Conservation (phyloP, 1,139 yeast species). For the Candida pseudocylindracea region DNA sequence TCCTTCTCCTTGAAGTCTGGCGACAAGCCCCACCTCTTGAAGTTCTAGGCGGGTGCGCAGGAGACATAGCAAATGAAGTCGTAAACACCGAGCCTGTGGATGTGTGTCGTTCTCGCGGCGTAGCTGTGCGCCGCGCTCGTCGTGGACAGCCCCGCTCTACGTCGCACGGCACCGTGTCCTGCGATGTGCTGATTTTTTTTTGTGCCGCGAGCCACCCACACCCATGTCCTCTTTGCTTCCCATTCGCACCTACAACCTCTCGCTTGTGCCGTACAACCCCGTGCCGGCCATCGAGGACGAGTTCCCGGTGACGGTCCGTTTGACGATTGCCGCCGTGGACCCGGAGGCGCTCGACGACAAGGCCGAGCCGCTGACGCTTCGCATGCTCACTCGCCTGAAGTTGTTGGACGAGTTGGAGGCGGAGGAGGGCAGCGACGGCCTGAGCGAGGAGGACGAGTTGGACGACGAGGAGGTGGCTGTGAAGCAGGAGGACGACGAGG, state of each 20-base stretch:
- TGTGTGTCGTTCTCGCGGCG: no score
- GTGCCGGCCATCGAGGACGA: conserved; percentile 72
- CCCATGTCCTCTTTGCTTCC: conserved; percentile 53
- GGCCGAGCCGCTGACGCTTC: conserved; percentile 68
- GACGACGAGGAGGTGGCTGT: conserved; percentile 10
- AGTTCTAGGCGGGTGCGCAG: conserved; percentile 6
- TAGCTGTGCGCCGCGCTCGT: no score
- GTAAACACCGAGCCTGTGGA: neutral
- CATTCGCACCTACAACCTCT: conserved; percentile 66
- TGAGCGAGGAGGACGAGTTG: conserved; percentile 15
- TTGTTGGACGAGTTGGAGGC: conserved; percentile 31
- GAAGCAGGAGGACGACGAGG: conserved; percentile 13
- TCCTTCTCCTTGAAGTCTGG: conserved; percentile 97
- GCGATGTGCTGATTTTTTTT: neutral
- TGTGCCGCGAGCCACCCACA: neutral
- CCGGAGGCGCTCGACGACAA: conserved; percentile 69
- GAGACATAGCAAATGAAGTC: neutral
- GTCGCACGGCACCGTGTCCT: no score
- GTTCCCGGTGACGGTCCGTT: conserved; percentile 70
- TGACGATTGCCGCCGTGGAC: conserved; percentile 91
- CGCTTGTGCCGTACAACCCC: conserved; percentile 69
- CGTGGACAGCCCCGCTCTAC: no score
- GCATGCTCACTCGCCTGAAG: conserved; percentile 37
- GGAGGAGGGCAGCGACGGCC: conserved; percentile 17
- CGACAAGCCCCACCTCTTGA: conserved; percentile 83